phyloP scores from a whole-genome alignment of 768 basidiomycete species.

The Mycena leptocephala region DNA sequence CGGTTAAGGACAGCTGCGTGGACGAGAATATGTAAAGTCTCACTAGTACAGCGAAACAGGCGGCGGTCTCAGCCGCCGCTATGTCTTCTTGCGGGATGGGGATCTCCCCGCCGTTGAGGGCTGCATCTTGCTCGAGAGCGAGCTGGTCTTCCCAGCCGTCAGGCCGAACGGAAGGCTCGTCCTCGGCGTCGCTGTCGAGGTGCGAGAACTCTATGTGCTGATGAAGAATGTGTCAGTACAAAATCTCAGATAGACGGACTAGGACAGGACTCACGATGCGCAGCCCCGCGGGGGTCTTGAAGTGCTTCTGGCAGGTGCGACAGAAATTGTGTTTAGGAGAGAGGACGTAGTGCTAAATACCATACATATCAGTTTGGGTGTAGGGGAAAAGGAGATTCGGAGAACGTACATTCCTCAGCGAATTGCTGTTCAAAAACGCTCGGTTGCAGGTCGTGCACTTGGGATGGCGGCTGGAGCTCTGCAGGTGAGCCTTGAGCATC shows the following conservation, averaged over 20 bases:
- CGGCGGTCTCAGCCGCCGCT: neutral
- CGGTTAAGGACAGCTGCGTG: neutral
- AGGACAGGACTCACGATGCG: conserved; percentile 32
- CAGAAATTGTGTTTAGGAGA: conserved; percentile 51
- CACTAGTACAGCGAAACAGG: conserved; percentile 1
- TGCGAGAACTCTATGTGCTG: conserved; percentile 48
- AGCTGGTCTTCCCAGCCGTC: conserved; percentile 52
- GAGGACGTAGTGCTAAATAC: conserved; percentile 45
- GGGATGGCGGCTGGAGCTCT: conserved; percentile 47
- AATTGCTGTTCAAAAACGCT: conserved; percentile 51
- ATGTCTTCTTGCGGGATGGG: conserved; percentile 24
- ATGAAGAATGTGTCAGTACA: neutral
- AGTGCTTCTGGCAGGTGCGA: conserved; percentile 46
- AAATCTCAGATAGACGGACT: too few species aligned
- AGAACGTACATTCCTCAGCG: conserved; percentile 45
- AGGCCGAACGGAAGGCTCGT: conserved; percentile 35
- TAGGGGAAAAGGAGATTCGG: neutral
- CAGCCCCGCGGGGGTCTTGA: conserved; percentile 46
- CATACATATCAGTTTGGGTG: neutral
- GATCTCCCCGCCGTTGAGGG: conserved; percentile 40
- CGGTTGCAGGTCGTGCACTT: conserved; percentile 46
- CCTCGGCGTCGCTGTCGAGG: conserved; percentile 45
- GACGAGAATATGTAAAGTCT: neutral
- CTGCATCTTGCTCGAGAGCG: conserved; percentile 40
- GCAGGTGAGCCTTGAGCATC: conserved; percentile 47